Evolutionary conservation across 2,329 filamentous ascomycete genomes (phyloP), one percentile per base, ranked within the genome.

Genomic region (Colletotrichum truncatum): DNA sequence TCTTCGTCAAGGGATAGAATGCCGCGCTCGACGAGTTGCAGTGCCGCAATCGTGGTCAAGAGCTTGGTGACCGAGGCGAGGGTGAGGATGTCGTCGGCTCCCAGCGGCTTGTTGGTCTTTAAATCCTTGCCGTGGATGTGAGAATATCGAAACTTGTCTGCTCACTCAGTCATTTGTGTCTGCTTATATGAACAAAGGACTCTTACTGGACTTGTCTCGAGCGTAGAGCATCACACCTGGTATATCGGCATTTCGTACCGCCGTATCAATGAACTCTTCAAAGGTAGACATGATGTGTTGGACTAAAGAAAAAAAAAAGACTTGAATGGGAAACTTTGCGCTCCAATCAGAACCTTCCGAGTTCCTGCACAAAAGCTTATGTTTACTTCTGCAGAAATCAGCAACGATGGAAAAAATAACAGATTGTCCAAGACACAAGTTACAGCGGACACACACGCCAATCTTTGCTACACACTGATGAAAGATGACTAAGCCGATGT

Each of bases 21-120:
- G 0, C 84, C 84, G 6, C 82, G 77, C 34, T 89, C 85, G 2
- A 88, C 84, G 46, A 83, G 81, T 62, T 87, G 84, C n/a, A 89
- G 70, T 1, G 80, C 80, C 3, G 85, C 82, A 54, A 89, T 80
- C 2, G 81, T 80, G 2, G 85, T 81, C 56, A 87, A 66, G 3
- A 89, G 73, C 64, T 83, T 83, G 25, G 75, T 79, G 3, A 73
- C 75, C 4, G 77, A 81, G 3, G 77, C 78, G 0, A 81, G 65
- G 48, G 66, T 79, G 7, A 80, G 52, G 4, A 80, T 71, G 36
- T 77, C 74, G 60, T 81, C 79, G 1, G 77, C 65, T 23, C 73
- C 70, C 12, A 80, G 76, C 0, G 80, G 76, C 0, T 61, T 64
- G 41, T 78, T 80, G 11, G 36, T 23, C 6, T 23, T 53, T 2